Base-by-base conservation (phyloP, 2,329 filamentous ascomycete species). In the Kalmusia sp. region DNA sequence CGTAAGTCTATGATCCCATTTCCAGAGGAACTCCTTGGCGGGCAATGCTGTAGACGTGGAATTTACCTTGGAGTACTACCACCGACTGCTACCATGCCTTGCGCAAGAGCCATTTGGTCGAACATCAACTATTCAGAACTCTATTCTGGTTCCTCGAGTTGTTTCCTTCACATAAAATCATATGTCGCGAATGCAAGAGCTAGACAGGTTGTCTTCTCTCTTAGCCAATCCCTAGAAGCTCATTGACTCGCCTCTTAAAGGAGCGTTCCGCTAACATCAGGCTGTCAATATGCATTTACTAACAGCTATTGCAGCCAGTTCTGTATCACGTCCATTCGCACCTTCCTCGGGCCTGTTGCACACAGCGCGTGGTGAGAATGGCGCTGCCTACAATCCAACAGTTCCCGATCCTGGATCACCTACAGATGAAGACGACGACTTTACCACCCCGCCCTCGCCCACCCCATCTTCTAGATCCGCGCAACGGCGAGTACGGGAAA, bases 341-440 rank as follows among this genome's bases (percentile, higher is more conserved):
- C 44, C 55, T 30, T 33, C 49, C 17, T 19, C 28, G n/a, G 34
- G 34, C 14, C 37, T 21, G 7, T 54, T 35, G 14, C 28, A 21
- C 12, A 43, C 8, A 5, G 24, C 15, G 21, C 46, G 28, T 15
- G 31, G 30, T 27, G 49, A 56, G 19, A 51, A 59, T 6, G 33
- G 52, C 8, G 48, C 60, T 1, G 58, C 63, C 1, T 27, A 50
- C 9, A 55, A 59, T 47, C 48, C 54, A 3, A 58, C 61, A 4
- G 56, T 58, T 12, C 45, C 50, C 4, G 61, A 67, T 19, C 60
- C 62, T 46, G 71, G 65, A 1, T 70, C 66, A 5, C 57, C 67
- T 1, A 73, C 71, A 2, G 70, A 71, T 27, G 67, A 65, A 14
- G 68, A 73, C 6, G 64, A 69, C 2, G 62, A 63, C 25, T 65